These are phyloP conservation scores for Yamadazyma sp. DNA, from an alignment of 805 yeast species.

Conservation along the genomic window DNA sequence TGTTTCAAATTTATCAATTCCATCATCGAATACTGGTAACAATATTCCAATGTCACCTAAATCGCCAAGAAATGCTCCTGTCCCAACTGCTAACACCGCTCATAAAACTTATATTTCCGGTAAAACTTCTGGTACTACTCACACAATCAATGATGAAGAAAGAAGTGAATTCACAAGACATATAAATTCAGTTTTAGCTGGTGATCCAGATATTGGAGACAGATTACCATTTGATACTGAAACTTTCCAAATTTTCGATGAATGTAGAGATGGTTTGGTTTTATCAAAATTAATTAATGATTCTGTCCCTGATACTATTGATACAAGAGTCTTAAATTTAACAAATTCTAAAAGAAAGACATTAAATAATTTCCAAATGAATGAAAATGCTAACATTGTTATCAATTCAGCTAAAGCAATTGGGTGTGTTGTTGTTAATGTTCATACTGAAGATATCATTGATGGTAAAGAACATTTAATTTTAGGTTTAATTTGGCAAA, in stretches of 20 bases:
- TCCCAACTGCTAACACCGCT: slow-evolving; percentile 48
- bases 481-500: slow-evolving; percentile 93
- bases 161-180: slow-evolving; percentile 94
- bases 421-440: slow-evolving; percentile 95
- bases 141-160: slow-evolving; percentile 96
- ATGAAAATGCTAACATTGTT: slow-evolving; percentile 95
- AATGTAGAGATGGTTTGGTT: slow-evolving; percentile 92
- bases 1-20: background rate
- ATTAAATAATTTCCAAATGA: slow-evolving; percentile 90
- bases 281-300: slow-evolving; percentile 92
- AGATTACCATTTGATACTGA: slow-evolving; percentile 91
- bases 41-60: slow-evolving; percentile 18
- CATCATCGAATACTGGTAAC: slow-evolving; percentile 2
- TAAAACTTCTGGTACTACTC: slow-evolving; percentile 87
- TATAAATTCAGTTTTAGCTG: slow-evolving; percentile 86
- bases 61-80: slow-evolving; percentile 25
- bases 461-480: slow-evolving; percentile 94
- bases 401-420: slow-evolving; percentile 98
- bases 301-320: slow-evolving; percentile 97
- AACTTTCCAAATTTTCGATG: slow-evolving; percentile 93
- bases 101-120: slow-evolving; percentile 78
- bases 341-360: slow-evolving; percentile 72
- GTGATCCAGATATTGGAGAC: slow-evolving; percentile 79
- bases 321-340: slow-evolving; percentile 90
- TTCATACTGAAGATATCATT: slow-evolving; percentile 91